Evolutionary conservation across 306 rosid genomes (phyloP).

Genomic region (Dicorynia guianensis): DNA sequence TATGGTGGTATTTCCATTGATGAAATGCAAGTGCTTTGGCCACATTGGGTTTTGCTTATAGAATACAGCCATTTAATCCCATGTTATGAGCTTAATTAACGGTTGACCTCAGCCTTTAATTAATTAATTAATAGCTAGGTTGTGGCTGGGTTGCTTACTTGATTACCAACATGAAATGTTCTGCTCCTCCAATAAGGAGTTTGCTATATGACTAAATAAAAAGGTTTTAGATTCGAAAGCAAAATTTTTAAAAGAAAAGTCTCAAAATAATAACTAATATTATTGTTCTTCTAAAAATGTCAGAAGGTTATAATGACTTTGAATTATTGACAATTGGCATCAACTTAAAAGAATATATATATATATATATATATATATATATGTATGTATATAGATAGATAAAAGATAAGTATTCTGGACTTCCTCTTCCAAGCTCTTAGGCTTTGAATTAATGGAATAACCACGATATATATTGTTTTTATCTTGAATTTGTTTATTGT

Average conservation of each 20-base stretch:
- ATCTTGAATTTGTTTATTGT: background rate
- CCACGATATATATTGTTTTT: background rate
- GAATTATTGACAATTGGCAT: background rate
- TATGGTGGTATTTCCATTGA: constrained; percentile 31
- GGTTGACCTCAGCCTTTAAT: constrained; percentile 31
- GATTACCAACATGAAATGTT: constrained; percentile 18
- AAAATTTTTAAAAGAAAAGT: constrained; percentile 10
- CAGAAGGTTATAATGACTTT: too few species aligned
- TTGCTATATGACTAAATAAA: background rate
- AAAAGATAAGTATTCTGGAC: too few species aligned
- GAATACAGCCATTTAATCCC: constrained; percentile 36
- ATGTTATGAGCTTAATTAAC: constrained; percentile 3
- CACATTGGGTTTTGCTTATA: constrained; percentile 35
- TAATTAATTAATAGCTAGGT: constrained; percentile 20
- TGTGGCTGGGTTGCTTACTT: constrained; percentile 3
- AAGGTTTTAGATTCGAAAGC: background rate
- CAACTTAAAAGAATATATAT: background rate
- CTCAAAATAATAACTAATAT: too few species aligned
- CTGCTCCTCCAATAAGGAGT: background rate
- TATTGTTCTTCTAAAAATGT: too few species aligned
- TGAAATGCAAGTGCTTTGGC: constrained; percentile 43
- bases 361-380: too few species aligned
- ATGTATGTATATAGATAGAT: too few species aligned
- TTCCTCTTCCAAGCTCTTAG: background rate
- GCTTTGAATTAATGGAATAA: background rate